These are phyloP conservation scores for Fusarium nygamai DNA, from an alignment of 2,329 filamentous ascomycete genomes.

Conservation along the genomic window DNA sequence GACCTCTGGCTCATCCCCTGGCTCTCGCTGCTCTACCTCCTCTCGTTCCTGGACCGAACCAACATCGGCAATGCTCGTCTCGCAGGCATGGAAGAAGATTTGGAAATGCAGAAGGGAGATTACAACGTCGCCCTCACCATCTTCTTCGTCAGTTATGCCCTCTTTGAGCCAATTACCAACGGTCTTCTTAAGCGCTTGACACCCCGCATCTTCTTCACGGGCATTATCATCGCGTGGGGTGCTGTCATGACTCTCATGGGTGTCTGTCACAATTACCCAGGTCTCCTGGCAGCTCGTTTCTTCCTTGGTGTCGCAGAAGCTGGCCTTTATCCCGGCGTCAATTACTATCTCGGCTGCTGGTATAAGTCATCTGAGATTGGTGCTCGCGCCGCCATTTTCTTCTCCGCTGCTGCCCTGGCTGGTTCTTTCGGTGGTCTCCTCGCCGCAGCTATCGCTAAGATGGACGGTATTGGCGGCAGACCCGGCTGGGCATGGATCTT, in stretches of 20 bases:
- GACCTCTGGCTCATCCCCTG: constrained; percentile 67
- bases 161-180: constrained; percentile 73
- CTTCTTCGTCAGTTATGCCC: constrained; percentile 76
- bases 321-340: constrained; percentile 72
- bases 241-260: constrained; percentile 60
- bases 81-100: constrained; percentile 29
- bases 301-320: constrained; percentile 73
- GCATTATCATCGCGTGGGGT: constrained; percentile 70
- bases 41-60: constrained; percentile 56
- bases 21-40: constrained; percentile 65
- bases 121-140: constrained; percentile 69
- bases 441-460: constrained; percentile 73
- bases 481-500: constrained; percentile 71
- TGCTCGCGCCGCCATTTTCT: constrained; percentile 77
- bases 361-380: constrained; percentile 81
- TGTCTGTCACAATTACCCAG: constrained; percentile 55
- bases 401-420: constrained; percentile 79
- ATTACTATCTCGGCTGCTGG: constrained; percentile 80
- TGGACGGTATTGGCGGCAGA: constrained; percentile 66
- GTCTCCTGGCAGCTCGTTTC: constrained; percentile 61
- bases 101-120: constrained; percentile 47
- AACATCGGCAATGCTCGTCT: constrained; percentile 62
- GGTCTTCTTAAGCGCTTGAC: constrained; percentile 70
- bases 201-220: constrained; percentile 70
- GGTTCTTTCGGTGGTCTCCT: constrained; percentile 78